Percentiles rank a stretch among this genome's conserved stretches.
phyloP scores from a whole-genome alignment of 805 yeast genomes.

The Pichia cabralensis region DNA sequence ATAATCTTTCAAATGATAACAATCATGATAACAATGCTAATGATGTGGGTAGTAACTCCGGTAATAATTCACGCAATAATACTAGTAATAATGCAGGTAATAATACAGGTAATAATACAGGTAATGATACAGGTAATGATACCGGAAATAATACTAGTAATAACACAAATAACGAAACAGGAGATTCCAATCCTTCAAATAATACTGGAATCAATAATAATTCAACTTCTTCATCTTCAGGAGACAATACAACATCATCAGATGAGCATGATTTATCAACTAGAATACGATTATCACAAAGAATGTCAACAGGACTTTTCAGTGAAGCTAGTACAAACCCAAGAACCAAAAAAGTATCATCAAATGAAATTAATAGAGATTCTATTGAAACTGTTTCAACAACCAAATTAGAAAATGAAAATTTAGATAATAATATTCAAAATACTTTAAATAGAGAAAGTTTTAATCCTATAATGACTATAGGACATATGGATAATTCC shows the following conservation, averaged over 20 bases:
- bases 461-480: constrained; percentile 4
- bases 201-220: not conserved
- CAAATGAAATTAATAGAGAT: too few relatives aligned
- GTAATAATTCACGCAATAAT: not conserved
- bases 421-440: not conserved
- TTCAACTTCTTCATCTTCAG: not conserved
- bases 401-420: not conserved
- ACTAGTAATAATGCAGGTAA: not conserved
- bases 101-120: not conserved
- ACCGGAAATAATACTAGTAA: not conserved
- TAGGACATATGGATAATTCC: not conserved
- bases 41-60: too few relatives aligned
- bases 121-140: not conserved
- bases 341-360: not conserved
- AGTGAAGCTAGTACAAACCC: constrained; percentile 1
- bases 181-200: not conserved
- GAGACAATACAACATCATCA: not conserved
- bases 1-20: not conserved
- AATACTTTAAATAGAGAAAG: too few relatives aligned
- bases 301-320: constrained; percentile 2
- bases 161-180: not conserved
- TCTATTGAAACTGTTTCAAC: too few relatives aligned
- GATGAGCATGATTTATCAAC: not conserved
- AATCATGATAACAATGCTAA: not conserved
- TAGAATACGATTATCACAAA: constrained; percentile 1